phyloP scores from a whole-genome alignment of 306 rosid species.

The Senna tora region DNA sequence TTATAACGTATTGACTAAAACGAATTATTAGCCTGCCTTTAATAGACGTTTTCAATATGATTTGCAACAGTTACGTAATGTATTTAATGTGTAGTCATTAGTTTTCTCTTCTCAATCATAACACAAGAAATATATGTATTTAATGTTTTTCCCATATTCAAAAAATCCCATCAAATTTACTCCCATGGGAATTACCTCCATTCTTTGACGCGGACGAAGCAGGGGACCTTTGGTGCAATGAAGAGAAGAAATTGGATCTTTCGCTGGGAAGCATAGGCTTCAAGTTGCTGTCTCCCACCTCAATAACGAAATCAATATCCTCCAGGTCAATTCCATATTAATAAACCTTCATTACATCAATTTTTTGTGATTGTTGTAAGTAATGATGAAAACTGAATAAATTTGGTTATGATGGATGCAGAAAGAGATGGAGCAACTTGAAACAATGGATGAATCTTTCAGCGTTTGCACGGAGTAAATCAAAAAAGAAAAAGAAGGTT shows the following conservation, averaged over 20 bases:
- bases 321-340: slow-evolving; percentile 54
- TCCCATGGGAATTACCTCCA: too few relatives aligned
- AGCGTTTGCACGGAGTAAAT: slow-evolving; percentile 74
- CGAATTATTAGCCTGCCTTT: too few relatives aligned
- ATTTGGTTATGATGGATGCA: slow-evolving; percentile 40
- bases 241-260: slow-evolving; percentile 32
- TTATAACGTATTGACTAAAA: too few relatives aligned
- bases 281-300: slow-evolving; percentile 73
- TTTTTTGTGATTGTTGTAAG: neutral
- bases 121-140: too few relatives aligned
- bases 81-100: too few relatives aligned
- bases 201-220: too few relatives aligned
- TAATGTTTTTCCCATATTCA: too few relatives aligned
- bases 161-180: too few relatives aligned
- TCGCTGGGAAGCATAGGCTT: slow-evolving; percentile 79
- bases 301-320: slow-evolving; percentile 60
- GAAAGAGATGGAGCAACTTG: slow-evolving; percentile 73
- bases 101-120: too few relatives aligned
- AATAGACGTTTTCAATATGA: too few relatives aligned
- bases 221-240: slow-evolving; percentile 12
- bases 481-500: neutral
- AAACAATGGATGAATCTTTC: slow-evolving; percentile 66
- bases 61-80: too few relatives aligned
- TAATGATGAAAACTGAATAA: neutral
- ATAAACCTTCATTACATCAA: neutral